These are phyloP conservation scores for Aspergillus sp. DNA, from an alignment of 2,329 filamentous ascomycete genomes.

Conservation along the genomic window DNA sequence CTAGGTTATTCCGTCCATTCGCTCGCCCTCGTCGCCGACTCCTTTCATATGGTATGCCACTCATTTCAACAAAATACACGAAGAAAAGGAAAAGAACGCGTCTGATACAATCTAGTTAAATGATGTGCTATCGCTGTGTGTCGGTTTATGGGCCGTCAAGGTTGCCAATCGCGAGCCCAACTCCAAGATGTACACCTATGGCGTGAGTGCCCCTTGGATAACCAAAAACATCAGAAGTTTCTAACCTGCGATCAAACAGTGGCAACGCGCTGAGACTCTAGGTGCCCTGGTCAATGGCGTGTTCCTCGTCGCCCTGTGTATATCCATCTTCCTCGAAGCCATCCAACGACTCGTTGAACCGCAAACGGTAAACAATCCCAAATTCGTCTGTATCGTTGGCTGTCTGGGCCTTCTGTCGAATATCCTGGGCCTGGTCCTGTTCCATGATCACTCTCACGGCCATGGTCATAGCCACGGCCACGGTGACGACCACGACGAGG, in stretches of 20 bases:
- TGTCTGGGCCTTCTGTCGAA: conserved; percentile 80
- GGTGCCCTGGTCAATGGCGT: conserved; percentile 96
- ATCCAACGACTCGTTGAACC: conserved; percentile 87
- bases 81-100: not conserved
- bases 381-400: conserved; percentile 83
- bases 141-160: conserved; percentile 91
- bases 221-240: not conserved
- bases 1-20: conserved; percentile 76
- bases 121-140: conserved; percentile 87
- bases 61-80: not conserved
- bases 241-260: conserved; percentile 44
- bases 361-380: conserved; percentile 74
- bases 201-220: conserved; percentile 48
- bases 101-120: conserved; percentile 58
- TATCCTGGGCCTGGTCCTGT: conserved; percentile 76
- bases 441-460: conserved; percentile 86
- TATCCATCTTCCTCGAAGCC: conserved; percentile 94
- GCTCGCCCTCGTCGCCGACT: conserved; percentile 87
- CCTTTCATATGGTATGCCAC: conserved; percentile 82
- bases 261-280: conserved; percentile 93
- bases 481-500: conserved; percentile 47
- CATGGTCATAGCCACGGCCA: conserved; percentile 63
- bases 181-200: conserved; percentile 91
- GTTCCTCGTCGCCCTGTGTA: conserved; percentile 89
- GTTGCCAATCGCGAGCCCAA: conserved; percentile 70